phyloP scores from a whole-genome alignment of 1,284 basidiomycete species.

The Psilocybe mexicana region DNA sequence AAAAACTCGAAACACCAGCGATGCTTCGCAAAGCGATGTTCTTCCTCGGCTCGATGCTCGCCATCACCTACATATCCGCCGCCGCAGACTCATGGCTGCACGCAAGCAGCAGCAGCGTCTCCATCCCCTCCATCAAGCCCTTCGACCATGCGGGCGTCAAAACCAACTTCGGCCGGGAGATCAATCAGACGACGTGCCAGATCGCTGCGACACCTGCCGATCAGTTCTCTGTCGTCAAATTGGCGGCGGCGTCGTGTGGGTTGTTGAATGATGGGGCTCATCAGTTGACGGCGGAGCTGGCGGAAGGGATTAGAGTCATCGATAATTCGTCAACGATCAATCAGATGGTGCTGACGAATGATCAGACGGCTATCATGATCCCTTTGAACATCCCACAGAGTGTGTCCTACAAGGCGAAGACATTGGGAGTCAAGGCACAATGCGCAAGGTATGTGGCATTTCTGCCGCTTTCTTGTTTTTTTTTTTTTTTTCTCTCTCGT shows the following conservation, averaged over 20 bases:
- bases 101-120: constrained; percentile 1
- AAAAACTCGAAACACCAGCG: not conserved
- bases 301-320: constrained; percentile 1
- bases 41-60: constrained; percentile 4
- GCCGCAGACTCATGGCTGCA: constrained; percentile 9
- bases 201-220: not conserved
- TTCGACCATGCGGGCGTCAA: not conserved
- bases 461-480: not conserved
- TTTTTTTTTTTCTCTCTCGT: not conserved
- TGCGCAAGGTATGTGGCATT: not conserved
- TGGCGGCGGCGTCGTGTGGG: not conserved
- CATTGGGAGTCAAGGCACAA: constrained; percentile 2
- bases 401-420: constrained; percentile 1
- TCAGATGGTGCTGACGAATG: constrained; percentile 1
- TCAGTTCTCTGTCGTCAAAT: not conserved
- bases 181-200: constrained; percentile 1
- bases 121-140: not conserved
- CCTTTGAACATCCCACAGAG: not conserved
- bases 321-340: constrained; percentile 1
- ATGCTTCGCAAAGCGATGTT: constrained; percentile 4
- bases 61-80: constrained; percentile 3
- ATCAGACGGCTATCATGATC: constrained; percentile 6
- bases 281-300: not conserved
- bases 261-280: not conserved
- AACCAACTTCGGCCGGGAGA: constrained; percentile 1